These are phyloP conservation scores for Clarireedia homoeocarpa DNA, from an alignment of 2,329 filamentous ascomycete genomes.

Conservation along the genomic window DNA sequence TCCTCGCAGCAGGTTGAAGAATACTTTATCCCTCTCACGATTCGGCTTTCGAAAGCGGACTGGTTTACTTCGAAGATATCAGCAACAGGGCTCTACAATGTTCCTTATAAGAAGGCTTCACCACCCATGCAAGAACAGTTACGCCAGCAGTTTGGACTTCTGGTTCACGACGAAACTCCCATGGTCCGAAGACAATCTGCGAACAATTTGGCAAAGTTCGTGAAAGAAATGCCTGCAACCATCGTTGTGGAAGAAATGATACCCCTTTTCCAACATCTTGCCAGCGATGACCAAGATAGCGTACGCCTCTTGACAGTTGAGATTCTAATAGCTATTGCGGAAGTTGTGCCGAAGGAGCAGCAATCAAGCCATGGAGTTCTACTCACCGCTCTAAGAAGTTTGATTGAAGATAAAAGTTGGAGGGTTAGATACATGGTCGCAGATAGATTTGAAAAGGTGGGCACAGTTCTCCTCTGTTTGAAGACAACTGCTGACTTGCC, in stretches of 20 bases:
- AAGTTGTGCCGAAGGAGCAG: conserved; percentile 96
- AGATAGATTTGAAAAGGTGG: conserved; percentile 92
- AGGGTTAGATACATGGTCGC: conserved; percentile 98
- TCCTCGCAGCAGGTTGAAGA: conserved; percentile 92
- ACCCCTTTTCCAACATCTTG: conserved; percentile 93
- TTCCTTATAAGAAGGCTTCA: conserved; percentile 87
- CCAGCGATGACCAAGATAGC: conserved; percentile 94
- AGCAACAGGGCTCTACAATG: conserved; percentile 88
- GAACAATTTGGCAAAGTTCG: conserved; percentile 93
- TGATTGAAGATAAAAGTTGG: conserved; percentile 99
- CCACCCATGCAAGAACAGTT: conserved; percentile 83
- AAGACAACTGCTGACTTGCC: conserved; percentile 13
- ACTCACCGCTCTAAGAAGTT: conserved; percentile 77
- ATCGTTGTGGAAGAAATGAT: conserved; percentile 99
- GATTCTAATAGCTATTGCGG: conserved; percentile 90
- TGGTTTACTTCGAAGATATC: conserved; percentile 99
- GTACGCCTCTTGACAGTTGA: conserved; percentile 94
- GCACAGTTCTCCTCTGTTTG: conserved; percentile 6
- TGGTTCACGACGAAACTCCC: conserved; percentile 96
- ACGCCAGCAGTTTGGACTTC: conserved; percentile 80
- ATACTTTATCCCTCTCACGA: conserved; percentile 90
- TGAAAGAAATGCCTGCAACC: conserved; percentile 88
- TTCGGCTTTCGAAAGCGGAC: conserved; percentile 96
- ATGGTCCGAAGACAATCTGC: conserved; percentile 98
- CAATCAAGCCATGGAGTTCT: conserved; percentile 93